phyloP scores from a whole-genome alignment of 2,329 filamentous ascomycete species.

The Penicillium digitatum region DNA sequence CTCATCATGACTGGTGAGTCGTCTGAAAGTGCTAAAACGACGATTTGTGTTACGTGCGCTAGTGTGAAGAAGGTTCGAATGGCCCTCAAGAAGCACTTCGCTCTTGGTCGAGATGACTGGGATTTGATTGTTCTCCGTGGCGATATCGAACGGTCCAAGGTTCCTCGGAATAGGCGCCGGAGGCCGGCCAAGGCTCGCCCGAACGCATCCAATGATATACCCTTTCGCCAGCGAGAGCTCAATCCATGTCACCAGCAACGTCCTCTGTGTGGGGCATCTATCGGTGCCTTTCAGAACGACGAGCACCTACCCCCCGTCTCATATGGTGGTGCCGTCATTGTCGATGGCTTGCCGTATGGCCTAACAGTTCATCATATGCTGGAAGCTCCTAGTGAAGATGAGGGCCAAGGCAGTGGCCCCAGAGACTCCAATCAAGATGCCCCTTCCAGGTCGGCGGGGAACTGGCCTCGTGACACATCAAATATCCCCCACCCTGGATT shows the following conservation, averaged over 20 bases:
- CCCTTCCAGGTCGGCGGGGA: constrained; percentile 47
- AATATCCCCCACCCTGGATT: constrained; percentile 29
- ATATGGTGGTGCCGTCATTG: constrained; percentile 79
- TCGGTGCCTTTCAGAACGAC: constrained; percentile 82
- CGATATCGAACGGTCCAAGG: constrained; percentile 54
- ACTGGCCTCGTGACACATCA: constrained; percentile 27
- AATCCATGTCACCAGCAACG: constrained; percentile 76
- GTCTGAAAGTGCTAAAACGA: constrained; percentile 55
- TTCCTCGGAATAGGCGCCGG: constrained; percentile 42
- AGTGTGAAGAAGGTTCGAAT: constrained; percentile 57
- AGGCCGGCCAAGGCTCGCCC: constrained; percentile 34
- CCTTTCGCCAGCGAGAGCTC: constrained; percentile 32
- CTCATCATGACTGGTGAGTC: constrained; percentile 59
- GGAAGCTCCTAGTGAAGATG: constrained; percentile 59
- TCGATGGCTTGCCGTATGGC: constrained; percentile 80
- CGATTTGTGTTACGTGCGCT: constrained; percentile 61
- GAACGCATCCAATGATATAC: constrained; percentile 24
- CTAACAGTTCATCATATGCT: constrained; percentile 98
- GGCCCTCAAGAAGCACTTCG: constrained; percentile 55
- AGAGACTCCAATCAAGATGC: constrained; percentile 34
- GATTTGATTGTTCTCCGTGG: constrained; percentile 60
- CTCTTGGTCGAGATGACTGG: constrained; percentile 53
- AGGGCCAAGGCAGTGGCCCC: constrained; percentile 49
- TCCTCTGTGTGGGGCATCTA: constrained; percentile 82
- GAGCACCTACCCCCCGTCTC: constrained; percentile 86